Conservation (phyloP, 2,329 filamentous ascomycete species). For the Aspergillus proliferans region DNA sequence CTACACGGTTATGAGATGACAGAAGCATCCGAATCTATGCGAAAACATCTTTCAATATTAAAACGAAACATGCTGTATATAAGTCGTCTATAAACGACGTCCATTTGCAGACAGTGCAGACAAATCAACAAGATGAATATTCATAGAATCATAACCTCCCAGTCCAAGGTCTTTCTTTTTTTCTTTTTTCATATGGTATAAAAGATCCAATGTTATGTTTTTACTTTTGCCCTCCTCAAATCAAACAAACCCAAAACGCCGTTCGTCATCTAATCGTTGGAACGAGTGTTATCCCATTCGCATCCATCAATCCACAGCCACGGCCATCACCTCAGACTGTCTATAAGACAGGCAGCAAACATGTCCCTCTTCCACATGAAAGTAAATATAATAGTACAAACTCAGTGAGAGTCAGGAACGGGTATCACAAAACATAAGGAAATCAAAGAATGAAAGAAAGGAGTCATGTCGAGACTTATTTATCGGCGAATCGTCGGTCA, state of each 20-base stretch:
- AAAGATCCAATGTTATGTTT: too few relatives aligned
- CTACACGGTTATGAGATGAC: too few relatives aligned
- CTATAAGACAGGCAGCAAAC: not conserved
- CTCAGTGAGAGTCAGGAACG: conserved; percentile 19
- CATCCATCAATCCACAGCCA: not conserved
- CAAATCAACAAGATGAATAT: too few relatives aligned
- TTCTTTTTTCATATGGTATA: not conserved
- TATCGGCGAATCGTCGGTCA: conserved; percentile 60
- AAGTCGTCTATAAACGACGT: too few relatives aligned
- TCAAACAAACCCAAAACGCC: not conserved
- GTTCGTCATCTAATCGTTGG: not conserved
- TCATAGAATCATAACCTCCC: too few relatives aligned
- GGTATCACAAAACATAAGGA: conserved; percentile 17
- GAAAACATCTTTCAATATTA: too few relatives aligned
- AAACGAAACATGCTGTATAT: too few relatives aligned
- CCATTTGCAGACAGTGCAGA: too few relatives aligned
- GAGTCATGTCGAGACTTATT: conserved; percentile 15
- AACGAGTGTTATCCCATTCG: not conserved
- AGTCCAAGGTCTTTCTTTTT: too few relatives aligned
- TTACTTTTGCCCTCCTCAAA: too few relatives aligned
- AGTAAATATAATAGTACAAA: conserved; percentile 16
- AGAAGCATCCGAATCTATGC: too few relatives aligned
- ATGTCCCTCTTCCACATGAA: not conserved
- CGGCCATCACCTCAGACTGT: not conserved
- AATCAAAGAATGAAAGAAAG: conserved; percentile 1